A percentile compares a stretch with the other conserved stretches of the same genome.
phyloP scores from a whole-genome alignment of 2,329 filamentous ascomycete genomes.

The Cercospora sp. region DNA sequence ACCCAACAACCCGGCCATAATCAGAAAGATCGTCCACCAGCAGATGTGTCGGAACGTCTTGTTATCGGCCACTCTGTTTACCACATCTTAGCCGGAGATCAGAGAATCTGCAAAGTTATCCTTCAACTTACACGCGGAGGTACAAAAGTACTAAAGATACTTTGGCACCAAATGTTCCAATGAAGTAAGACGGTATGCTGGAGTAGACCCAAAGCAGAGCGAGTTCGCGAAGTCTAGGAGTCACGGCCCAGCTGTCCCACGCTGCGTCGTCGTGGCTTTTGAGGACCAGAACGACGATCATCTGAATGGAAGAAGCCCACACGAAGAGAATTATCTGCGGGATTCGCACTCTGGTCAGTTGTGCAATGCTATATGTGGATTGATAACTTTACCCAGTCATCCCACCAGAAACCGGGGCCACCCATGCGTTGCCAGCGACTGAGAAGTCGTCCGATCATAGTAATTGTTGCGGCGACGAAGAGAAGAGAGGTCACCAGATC shows the following conservation, averaged over 20 bases:
- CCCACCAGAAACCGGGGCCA: background rate
- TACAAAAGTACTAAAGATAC: background rate
- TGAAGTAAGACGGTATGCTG: background rate
- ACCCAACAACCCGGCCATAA: background rate
- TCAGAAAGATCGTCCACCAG: background rate
- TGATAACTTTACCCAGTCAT: background rate
- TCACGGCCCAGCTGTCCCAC: background rate
- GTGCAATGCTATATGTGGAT: background rate
- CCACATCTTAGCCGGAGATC: background rate
- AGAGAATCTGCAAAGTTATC: background rate
- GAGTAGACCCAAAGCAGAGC: background rate
- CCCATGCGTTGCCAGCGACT: background rate
- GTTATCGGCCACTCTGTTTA: background rate
- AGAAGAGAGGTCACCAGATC: slow-evolving; percentile 2
- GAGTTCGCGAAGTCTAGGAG: background rate
- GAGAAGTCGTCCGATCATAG: background rate
- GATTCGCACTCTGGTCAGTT: background rate
- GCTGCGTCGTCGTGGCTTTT: background rate
- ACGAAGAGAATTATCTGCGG: background rate
- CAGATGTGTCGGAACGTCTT: background rate
- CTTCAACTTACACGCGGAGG: background rate
- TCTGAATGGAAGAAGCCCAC: background rate
- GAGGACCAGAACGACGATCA: background rate
- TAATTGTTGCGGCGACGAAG: background rate
- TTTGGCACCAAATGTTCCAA: background rate